Conservation (phyloP, 257 asterid species). For the Avicennia marina region DNA sequence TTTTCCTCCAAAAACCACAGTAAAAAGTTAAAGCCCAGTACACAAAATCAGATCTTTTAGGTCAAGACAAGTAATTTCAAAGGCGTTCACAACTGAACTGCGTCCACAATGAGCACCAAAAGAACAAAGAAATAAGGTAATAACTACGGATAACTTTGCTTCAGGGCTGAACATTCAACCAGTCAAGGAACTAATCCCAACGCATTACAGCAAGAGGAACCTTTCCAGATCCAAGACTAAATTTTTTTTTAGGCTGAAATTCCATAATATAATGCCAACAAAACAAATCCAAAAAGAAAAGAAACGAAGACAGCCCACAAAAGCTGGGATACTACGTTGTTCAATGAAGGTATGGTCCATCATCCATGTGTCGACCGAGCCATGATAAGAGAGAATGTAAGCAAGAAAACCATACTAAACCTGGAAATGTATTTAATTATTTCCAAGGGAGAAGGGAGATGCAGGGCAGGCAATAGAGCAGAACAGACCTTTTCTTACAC, state of each 20-base stretch:
- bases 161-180: not conserved
- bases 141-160: not conserved
- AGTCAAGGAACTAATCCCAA: not conserved
- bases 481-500: conserved; percentile 25
- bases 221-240: conserved; percentile 37
- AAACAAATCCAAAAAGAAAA: not conserved
- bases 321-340: conserved; percentile 23
- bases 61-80: conserved; percentile 10
- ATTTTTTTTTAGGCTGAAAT: conserved; percentile 2
- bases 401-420: too few species aligned
- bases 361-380: conserved; percentile 27
- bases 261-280: conserved; percentile 1
- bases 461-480: too few species aligned
- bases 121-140: conserved; percentile 2
- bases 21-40: conserved; percentile 24
- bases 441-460: too few species aligned
- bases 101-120: conserved; percentile 17
- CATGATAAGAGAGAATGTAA: conserved; percentile 14
- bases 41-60: conserved; percentile 26
- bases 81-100: not conserved
- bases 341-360: conserved; percentile 26
- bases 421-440: too few species aligned
- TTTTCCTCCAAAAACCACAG: conserved; percentile 9
- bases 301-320: conserved; percentile 21
- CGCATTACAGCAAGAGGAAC: not conserved